Evolutionary conservation across 495 filamentous ascomycete genomes (phyloP).

Genomic region (Cercophora scortea): DNA sequence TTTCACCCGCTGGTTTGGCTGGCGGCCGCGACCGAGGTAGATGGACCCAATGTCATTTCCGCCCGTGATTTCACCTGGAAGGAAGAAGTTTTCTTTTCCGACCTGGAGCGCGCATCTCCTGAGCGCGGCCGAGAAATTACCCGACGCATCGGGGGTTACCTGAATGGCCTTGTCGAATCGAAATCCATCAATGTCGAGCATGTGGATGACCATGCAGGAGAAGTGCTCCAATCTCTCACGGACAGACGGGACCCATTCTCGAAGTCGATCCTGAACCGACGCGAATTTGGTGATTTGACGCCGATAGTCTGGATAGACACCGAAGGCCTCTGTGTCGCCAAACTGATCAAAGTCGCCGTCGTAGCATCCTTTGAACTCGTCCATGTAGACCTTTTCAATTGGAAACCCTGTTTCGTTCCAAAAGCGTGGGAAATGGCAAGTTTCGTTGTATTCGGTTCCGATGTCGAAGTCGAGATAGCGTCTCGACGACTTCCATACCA

Average conservation of each 20-base stretch:
- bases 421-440: slow-evolving; percentile 57
- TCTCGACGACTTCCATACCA: slow-evolving; percentile 48
- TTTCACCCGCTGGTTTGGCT: slow-evolving; percentile 45
- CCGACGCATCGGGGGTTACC: slow-evolving; percentile 54
- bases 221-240: slow-evolving; percentile 52
- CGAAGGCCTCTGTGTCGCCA: slow-evolving; percentile 60
- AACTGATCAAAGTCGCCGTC: slow-evolving; percentile 62
- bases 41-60: slow-evolving; percentile 56
- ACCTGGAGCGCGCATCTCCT: slow-evolving; percentile 47
- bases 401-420: slow-evolving; percentile 53
- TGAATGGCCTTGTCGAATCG: slow-evolving; percentile 62
- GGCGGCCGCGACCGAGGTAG: slow-evolving; percentile 58
- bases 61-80: slow-evolving; percentile 57
- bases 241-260: slow-evolving; percentile 61
- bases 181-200: slow-evolving; percentile 61
- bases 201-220: slow-evolving; percentile 58
- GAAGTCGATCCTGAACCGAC: slow-evolving; percentile 65
- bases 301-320: slow-evolving; percentile 59
- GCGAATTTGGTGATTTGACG: slow-evolving; percentile 61
- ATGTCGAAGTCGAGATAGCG: slow-evolving; percentile 56
- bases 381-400: slow-evolving; percentile 35
- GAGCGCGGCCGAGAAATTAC: slow-evolving; percentile 45
- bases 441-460: slow-evolving; percentile 45
- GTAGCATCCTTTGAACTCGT: slow-evolving; percentile 48
- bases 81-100: slow-evolving; percentile 58